Evolutionary conservation across 768 basidiomycete genomes (phyloP).

Genomic region (Rhodotorula toruloides): DNA sequence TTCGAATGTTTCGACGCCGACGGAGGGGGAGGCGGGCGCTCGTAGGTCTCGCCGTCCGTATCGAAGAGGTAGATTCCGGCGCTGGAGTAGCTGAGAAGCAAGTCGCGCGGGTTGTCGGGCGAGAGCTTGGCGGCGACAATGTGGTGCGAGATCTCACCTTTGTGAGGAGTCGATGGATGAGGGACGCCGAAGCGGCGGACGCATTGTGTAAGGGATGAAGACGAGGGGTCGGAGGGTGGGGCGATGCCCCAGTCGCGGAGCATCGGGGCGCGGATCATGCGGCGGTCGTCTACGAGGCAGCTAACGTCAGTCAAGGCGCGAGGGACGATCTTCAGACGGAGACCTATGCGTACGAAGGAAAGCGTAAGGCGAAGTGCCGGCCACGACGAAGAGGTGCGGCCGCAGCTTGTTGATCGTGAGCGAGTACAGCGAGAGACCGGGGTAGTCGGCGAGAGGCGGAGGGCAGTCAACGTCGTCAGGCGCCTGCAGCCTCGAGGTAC

Average conservation of each 20-base stretch:
- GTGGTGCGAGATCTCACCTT: slow-evolving; percentile 13
- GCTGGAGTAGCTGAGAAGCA: slow-evolving; percentile 36
- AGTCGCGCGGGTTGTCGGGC: slow-evolving; percentile 27
- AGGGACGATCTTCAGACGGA: background rate
- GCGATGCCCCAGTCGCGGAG: slow-evolving; percentile 29
- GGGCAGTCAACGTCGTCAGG: slow-evolving; percentile 6
- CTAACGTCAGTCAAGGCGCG: background rate
- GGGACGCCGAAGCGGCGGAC: slow-evolving; percentile 42
- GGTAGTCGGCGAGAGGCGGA: slow-evolving; percentile 29
- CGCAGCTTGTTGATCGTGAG: slow-evolving; percentile 32
- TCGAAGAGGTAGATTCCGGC: slow-evolving; percentile 39
- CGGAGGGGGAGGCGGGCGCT: background rate
- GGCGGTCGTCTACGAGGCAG: slow-evolving; percentile 36
- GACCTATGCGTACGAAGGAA: slow-evolving; percentile 32
- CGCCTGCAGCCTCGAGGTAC: background rate
- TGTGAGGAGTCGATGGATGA: background rate
- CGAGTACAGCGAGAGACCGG: slow-evolving; percentile 32
- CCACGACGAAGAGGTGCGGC: slow-evolving; percentile 41
- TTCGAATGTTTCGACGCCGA: background rate
- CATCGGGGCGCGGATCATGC: slow-evolving; percentile 30
- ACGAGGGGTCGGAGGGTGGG: background rate
- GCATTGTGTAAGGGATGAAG: slow-evolving; percentile 37
- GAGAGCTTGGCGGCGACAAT: slow-evolving; percentile 39
- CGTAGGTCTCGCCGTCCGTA: slow-evolving; percentile 12
- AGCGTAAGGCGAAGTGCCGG: slow-evolving; percentile 35